Percentiles rank a stretch among this genome's conserved stretches.
phyloP scores from a whole-genome alignment of 441 rosid genomes.

The Gossypium gossypioides region DNA sequence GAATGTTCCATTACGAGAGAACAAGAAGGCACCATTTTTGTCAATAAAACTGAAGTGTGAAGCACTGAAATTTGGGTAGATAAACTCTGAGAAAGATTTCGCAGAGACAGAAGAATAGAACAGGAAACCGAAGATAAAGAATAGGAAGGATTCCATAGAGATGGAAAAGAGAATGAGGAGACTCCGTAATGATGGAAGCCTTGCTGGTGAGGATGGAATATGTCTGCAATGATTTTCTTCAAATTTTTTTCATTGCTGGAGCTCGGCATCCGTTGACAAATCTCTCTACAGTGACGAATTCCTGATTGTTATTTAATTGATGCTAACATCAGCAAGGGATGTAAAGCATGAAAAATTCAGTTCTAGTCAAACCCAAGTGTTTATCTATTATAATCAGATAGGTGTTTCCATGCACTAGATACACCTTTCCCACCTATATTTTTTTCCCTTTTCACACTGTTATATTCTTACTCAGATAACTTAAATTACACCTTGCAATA shows the following conservation, averaged over 20 bases:
- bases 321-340: conserved; percentile 19
- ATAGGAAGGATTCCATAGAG: conserved; percentile 38
- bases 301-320: conserved; percentile 18
- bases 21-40: conserved; percentile 53
- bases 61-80: conserved; percentile 65
- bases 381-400: conserved; percentile 1
- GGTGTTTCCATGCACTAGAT: conserved; percentile 2
- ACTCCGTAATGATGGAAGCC: conserved; percentile 10
- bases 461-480: not conserved
- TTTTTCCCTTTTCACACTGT: not conserved
- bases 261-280: conserved; percentile 26
- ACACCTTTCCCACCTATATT: not conserved
- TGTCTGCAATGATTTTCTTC: conserved; percentile 14
- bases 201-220: conserved; percentile 21
- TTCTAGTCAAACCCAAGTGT: conserved; percentile 22
- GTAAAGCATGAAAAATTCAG: not conserved
- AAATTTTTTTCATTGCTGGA: conserved; percentile 13
- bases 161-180: conserved; percentile 12
- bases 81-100: conserved; percentile 30
- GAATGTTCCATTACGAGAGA: conserved; percentile 47
- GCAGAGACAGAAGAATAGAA: conserved; percentile 29
- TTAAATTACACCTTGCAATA: not conserved
- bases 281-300: conserved; percentile 3
- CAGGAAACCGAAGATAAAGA: conserved; percentile 27
- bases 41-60: conserved; percentile 44